Percentiles rank a stretch among this genome's conserved stretches.
Conservation (phyloP, 148 eudicot species). For the Amaranthus cruentus region DNA sequence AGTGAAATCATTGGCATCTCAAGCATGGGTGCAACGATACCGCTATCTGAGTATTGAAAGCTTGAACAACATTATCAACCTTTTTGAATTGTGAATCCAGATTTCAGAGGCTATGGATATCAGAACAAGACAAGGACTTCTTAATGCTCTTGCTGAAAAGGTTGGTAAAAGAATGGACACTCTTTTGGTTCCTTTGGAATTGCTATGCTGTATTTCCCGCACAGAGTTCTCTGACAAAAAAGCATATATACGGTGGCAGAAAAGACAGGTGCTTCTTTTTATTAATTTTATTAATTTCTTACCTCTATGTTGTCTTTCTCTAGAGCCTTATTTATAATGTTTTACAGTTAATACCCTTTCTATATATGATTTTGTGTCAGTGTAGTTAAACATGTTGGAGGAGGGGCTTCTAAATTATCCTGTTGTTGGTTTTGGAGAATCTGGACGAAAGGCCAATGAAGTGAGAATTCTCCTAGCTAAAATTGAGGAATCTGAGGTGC, state of each 20-base stretch:
- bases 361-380: constrained; percentile 53
- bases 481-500: constrained; percentile 97
- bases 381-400: constrained; percentile 97
- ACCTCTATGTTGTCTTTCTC: constrained; percentile 1
- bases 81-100: constrained; percentile 35
- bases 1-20: not conserved
- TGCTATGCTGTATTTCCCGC: constrained; percentile 88
- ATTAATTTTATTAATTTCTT: constrained; percentile 6
- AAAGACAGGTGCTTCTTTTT: constrained; percentile 75
- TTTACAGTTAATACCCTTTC: constrained; percentile 25
- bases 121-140: constrained; percentile 91
- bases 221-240: constrained; percentile 93
- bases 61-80: not conserved
- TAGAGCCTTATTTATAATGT: not conserved
- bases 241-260: constrained; percentile 95
- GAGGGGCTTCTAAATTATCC: constrained; percentile 97
- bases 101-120: constrained; percentile 95
- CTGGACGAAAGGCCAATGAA: constrained; percentile 87
- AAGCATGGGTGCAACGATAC: not conserved
- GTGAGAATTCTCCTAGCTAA: constrained; percentile 83
- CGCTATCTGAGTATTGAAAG: too few species aligned
- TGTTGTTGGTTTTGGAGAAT: constrained; percentile 91
- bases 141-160: constrained; percentile 84
- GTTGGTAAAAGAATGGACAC: constrained; percentile 98
- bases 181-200: constrained; percentile 83